phyloP scores from a whole-genome alignment of 148 eudicot genomes.

The Polygonum maritimum region DNA sequence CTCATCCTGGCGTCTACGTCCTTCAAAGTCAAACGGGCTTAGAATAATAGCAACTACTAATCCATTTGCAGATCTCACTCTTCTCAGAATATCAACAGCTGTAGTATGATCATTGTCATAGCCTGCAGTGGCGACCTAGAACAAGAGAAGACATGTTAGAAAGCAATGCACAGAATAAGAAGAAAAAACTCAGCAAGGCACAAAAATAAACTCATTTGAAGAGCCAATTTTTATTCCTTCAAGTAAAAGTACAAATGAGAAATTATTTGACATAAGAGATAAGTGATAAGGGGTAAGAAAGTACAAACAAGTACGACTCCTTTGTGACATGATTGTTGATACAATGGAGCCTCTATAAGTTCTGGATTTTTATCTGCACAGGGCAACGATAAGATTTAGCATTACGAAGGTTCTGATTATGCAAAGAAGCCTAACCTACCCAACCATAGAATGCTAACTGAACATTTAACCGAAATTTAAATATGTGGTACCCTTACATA shows the following conservation, averaged over 20 bases:
- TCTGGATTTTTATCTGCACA: slow-evolving; percentile 37
- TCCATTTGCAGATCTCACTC: slow-evolving; percentile 41
- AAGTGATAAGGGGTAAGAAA: slow-evolving; percentile 32
- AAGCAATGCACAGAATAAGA: not conserved
- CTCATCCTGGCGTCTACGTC: slow-evolving; percentile 89
- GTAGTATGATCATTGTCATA: slow-evolving; percentile 58
- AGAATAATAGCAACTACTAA: slow-evolving; percentile 57
- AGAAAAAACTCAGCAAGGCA: slow-evolving; percentile 1
- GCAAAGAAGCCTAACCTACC: not conserved
- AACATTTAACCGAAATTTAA: not conserved
- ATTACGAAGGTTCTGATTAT: not conserved
- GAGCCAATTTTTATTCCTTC: not conserved
- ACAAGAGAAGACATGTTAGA: not conserved
- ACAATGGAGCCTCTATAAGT: slow-evolving; percentile 36
- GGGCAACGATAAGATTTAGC: not conserved
- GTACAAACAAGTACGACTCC: slow-evolving; percentile 96
- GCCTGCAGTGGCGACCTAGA: slow-evolving; percentile 87
- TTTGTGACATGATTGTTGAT: slow-evolving; percentile 36
- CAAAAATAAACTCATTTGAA: not conserved
- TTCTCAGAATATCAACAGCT: slow-evolving; percentile 48
- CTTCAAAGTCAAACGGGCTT: slow-evolving; percentile 93
- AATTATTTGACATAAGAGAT: not conserved
- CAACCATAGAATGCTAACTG: not conserved
- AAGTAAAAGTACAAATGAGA: not conserved
- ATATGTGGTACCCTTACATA: not conserved